Percentiles rank a stretch among this genome's conserved stretches.
These are phyloP conservation scores for Calonectria montana DNA, from an alignment of 2,329 filamentous ascomycete species.

Conservation along the genomic window DNA sequence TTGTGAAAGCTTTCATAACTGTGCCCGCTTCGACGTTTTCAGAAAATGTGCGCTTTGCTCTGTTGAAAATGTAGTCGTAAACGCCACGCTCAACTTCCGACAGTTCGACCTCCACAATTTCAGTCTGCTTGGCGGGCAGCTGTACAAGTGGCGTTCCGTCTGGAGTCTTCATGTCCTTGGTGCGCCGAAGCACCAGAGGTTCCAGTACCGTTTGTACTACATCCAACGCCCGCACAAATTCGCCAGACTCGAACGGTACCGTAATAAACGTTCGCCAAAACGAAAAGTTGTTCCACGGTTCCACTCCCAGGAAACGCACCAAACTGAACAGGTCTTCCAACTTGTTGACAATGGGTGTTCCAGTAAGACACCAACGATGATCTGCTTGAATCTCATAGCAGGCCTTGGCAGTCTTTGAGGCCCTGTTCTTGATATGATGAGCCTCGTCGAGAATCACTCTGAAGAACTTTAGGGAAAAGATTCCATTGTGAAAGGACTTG, in stretches of 20 bases:
- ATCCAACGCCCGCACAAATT: conserved; percentile 92
- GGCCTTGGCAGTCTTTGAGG: conserved; percentile 93
- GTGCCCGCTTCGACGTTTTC: conserved; percentile 92
- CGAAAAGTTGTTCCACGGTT: conserved; percentile 98
- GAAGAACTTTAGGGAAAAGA: conserved; percentile 96
- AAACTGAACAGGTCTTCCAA: conserved; percentile 95
- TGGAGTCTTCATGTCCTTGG: conserved; percentile 98
- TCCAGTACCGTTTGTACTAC: conserved; percentile 98
- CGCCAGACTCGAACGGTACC: conserved; percentile 93
- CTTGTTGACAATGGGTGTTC: conserved; percentile 96
- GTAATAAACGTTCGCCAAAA: conserved; percentile 99
- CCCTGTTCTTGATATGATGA: conserved; percentile 89
- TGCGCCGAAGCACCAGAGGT: conserved; percentile 92
- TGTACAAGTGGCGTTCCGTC: conserved; percentile 80
- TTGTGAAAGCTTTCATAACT: conserved; percentile 94
- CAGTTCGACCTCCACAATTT: conserved; percentile 89
- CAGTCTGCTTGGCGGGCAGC: conserved; percentile 81
- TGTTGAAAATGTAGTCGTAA: conserved; percentile 88
- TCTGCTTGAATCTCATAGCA: conserved; percentile 89
- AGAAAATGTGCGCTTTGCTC: conserved; percentile 85
- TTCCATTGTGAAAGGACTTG: conserved; percentile 72
- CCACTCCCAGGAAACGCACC: conserved; percentile 90
- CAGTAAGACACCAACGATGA: conserved; percentile 93
- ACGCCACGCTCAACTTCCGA: conserved; percentile 88
- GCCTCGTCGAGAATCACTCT: conserved; percentile 95